Evolutionary conservation across 129 eudicot species (phyloP).

Genomic region (Tagetes patula): DNA sequence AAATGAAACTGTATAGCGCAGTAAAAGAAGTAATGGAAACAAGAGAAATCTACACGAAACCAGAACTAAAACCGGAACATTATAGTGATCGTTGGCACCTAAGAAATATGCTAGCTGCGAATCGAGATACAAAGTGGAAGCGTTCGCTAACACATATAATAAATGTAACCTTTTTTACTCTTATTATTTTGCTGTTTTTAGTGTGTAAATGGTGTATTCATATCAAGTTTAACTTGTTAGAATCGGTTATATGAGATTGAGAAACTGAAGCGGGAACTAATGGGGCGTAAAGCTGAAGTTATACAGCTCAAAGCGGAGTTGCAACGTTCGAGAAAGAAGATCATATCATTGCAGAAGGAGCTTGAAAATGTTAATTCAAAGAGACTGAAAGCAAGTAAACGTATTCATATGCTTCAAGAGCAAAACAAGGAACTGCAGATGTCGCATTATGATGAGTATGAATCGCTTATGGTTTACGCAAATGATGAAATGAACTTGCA

Average conservation of each 20-base stretch:
- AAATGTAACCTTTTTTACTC: neutral
- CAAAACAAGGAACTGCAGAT: neutral
- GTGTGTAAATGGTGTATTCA: neutral
- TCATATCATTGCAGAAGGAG: neutral
- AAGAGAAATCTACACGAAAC: neutral
- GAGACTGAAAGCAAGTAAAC: constrained; percentile 15
- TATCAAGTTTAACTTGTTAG: neutral
- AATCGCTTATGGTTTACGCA: no score
- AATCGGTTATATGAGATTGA: constrained; percentile 12
- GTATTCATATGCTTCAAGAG: neutral
- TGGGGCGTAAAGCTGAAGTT: constrained; percentile 22
- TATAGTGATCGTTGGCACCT: neutral
- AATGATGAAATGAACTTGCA: neutral
- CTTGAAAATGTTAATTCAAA: constrained; percentile 5
- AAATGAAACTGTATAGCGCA: constrained; percentile 3
- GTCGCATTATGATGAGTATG: no score
- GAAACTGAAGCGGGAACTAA: neutral
- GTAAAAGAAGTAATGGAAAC: constrained; percentile 12
- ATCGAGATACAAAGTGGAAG: neutral
- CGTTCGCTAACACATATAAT: neutral
- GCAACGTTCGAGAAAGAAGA: constrained; percentile 14
- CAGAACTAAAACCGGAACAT: constrained; percentile 11
- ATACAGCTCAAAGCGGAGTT: constrained; percentile 21
- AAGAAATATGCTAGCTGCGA: neutral
- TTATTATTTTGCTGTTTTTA: neutral